Evolutionary conservation across 441 rosid species (phyloP).

Genomic region (Erodium chrysanthum): DNA sequence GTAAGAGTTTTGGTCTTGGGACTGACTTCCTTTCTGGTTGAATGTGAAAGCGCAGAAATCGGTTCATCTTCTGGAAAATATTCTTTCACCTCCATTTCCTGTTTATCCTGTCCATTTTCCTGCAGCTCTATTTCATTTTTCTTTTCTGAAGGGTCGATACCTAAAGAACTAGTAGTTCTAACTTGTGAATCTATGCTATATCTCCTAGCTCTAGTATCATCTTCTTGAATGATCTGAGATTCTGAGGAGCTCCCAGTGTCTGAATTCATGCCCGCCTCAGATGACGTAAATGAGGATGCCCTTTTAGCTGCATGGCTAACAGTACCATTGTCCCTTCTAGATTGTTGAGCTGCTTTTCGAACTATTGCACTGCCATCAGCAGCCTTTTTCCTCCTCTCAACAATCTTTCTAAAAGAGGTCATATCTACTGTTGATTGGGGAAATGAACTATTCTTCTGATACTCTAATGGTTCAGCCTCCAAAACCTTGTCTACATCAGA

Average conservation of each 20-base stretch:
- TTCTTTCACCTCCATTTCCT: slow-evolving; percentile 26
- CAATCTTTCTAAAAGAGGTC: slow-evolving; percentile 30
- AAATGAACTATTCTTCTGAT: slow-evolving; percentile 26
- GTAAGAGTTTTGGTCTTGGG: slow-evolving; percentile 49
- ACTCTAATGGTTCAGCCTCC: slow-evolving; percentile 19
- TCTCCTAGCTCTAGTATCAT: slow-evolving; percentile 1
- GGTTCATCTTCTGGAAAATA: slow-evolving; percentile 29
- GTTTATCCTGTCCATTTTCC: slow-evolving; percentile 25
- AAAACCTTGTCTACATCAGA: slow-evolving; percentile 21
- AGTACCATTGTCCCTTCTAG: neutral
- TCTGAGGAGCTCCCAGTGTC: neutral
- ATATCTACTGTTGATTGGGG: slow-evolving; percentile 41
- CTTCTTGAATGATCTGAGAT: slow-evolving; percentile 3
- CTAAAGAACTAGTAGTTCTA: slow-evolving; percentile 20
- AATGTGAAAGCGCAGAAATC: slow-evolving; percentile 33
- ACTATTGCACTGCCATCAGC: slow-evolving; percentile 28
- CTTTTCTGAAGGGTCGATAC: slow-evolving; percentile 19
- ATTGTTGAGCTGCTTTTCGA: slow-evolving; percentile 12
- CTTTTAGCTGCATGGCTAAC: neutral
- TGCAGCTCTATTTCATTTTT: slow-evolving; percentile 23
- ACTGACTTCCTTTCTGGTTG: slow-evolving; percentile 31
- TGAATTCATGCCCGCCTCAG: neutral
- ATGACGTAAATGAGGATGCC: neutral
- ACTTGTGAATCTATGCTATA: slow-evolving; percentile 8
- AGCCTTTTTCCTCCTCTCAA: slow-evolving; percentile 24